A percentile compares a stretch with the other conserved stretches of the same genome.
Conservation (phyloP, 1,284 basidiomycete species). For the Ceratobasidium sp. region DNA sequence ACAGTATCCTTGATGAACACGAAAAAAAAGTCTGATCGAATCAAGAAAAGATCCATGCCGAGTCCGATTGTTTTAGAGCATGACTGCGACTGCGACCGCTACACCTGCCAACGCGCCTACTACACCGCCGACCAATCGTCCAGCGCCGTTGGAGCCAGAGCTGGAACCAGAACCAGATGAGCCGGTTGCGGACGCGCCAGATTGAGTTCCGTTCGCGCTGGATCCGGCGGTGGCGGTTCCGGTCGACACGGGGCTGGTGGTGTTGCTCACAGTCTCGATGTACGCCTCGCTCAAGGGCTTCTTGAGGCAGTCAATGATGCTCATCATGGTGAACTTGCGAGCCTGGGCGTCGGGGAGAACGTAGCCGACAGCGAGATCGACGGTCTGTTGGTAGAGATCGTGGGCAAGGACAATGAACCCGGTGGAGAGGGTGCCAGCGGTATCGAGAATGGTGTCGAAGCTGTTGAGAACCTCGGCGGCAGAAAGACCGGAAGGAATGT, state of each 20-base stretch:
- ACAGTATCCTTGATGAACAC: too few species aligned
- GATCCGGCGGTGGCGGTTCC: not conserved
- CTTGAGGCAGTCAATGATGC: constrained; percentile 49
- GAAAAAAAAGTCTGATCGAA: too few species aligned
- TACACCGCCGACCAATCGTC: constrained; percentile 7
- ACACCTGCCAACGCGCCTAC: constrained; percentile 38
- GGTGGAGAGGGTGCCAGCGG: constrained; percentile 43
- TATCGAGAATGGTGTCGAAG: constrained; percentile 47
- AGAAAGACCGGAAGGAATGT: constrained; percentile 47
- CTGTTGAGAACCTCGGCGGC: constrained; percentile 42
- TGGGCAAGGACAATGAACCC: constrained; percentile 52
- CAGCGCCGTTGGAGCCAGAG: not conserved
- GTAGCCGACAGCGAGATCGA: constrained; percentile 52
- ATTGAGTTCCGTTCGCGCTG: not conserved
- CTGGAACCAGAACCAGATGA: not conserved
- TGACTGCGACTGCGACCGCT: constrained; percentile 20
- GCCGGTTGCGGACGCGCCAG: not conserved
- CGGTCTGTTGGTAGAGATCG: constrained; percentile 50
- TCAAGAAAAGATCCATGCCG: too few species aligned
- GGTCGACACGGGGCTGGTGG: constrained; percentile 41
- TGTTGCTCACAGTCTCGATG: constrained; percentile 50
- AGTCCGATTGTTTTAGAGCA: constrained; percentile 20
- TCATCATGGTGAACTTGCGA: constrained; percentile 46
- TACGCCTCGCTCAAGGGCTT: constrained; percentile 49
- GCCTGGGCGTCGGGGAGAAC: constrained; percentile 49